Base-by-base conservation (phyloP, 441 rosid species). In the Capsella rubella region DNA sequence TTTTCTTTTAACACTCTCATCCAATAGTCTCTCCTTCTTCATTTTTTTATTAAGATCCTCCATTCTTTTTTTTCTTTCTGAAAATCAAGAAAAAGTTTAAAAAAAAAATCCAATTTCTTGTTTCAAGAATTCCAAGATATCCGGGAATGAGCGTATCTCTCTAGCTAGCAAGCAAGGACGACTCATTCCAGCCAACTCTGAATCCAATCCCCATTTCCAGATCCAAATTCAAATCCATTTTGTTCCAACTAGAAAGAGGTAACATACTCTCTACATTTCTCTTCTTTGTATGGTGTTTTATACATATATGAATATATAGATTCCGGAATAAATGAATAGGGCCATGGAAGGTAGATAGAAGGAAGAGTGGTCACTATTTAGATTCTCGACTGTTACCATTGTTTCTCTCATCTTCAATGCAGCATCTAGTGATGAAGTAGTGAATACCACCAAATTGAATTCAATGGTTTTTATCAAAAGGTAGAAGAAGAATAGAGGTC, bases 401-500 rank as follows among this genome's bases (percentile, higher is more conserved):
- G 31, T 50, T 58, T 47, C 15, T 47, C 15, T 13, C 4, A 2
- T 50, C 61, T 57, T 57, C 56, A 60, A 60, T 75, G 69, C n/a
- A 35, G 56, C 56, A 56, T 13, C 1, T 25, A 14, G 8, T 45
- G 21, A 35, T 10, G 25, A 21, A 21, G 25, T 21, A 21, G 25
- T 21, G 25, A 21, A 21, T 21, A 21, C 25, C 25, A 34, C 35
- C 10, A 58, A 58, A 16, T 5, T 5, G 2, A 25, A 25, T 21
- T 21, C 6, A 1, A 49, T 15, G 1, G 21, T 10, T 13, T 39
- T 28, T 32, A 7, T 45, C 0, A 54, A 1, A 54, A 13, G 25
- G 27, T 21, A 50, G 54, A 39, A 49, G 72, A 12, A 67, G 55
- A 53, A 53, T 15, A 42, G 47, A 34, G 51, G 69, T 58, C 79